phyloP scores from a whole-genome alignment of 148 eudicot genomes.

The Silene conica region DNA sequence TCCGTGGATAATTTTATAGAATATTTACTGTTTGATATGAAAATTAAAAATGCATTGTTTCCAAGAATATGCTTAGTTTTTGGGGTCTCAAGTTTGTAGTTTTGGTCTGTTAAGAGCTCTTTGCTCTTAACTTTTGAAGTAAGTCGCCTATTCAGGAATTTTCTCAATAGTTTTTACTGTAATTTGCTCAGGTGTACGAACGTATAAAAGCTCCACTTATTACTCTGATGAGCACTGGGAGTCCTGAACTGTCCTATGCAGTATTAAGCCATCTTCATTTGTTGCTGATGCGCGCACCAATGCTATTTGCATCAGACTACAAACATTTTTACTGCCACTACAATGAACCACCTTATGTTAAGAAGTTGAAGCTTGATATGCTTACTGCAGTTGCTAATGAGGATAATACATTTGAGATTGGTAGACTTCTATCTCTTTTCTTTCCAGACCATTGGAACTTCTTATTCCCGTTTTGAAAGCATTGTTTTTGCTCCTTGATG shows the following conservation, averaged over 20 bases:
- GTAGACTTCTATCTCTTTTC: constrained; percentile 30
- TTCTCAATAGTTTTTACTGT: neutral
- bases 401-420: constrained; percentile 92
- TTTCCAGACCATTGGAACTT: neutral
- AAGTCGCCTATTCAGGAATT: neutral
- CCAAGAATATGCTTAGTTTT: too few species aligned
- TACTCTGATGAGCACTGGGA: constrained; percentile 87
- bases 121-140: neutral
- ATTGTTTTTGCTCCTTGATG: neutral
- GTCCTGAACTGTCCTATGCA: constrained; percentile 92
- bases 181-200: constrained; percentile 71
- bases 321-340: constrained; percentile 97
- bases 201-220: constrained; percentile 96
- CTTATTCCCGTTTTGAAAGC: neutral
- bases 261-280: constrained; percentile 94
- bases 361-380: constrained; percentile 98
- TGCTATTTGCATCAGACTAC: constrained; percentile 87
- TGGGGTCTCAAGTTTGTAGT: neutral
- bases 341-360: constrained; percentile 94
- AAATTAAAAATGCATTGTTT: too few species aligned
- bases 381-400: constrained; percentile 97
- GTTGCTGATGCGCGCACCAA: constrained; percentile 96
- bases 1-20: neutral
- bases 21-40: too few species aligned
- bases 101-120: neutral